Conservation (phyloP, 1,284 basidiomycete genomes). For the Malassezia nana region DNA sequence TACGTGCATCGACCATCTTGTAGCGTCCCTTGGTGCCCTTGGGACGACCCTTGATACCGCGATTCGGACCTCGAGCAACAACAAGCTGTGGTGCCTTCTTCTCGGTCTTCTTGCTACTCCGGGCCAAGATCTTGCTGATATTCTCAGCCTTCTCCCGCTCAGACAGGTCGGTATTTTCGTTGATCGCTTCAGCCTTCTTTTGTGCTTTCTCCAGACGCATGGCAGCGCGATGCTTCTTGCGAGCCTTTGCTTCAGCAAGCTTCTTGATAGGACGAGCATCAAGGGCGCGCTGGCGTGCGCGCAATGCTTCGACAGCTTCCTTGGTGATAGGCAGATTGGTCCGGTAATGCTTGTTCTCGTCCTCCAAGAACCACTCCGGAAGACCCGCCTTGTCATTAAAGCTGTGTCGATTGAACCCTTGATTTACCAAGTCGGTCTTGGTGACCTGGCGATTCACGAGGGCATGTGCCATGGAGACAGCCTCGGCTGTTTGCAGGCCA, state of each 20-base stretch:
- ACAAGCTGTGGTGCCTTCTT: conserved; percentile 78
- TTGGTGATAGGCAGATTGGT: conserved; percentile 92
- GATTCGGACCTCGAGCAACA: conserved; percentile 82
- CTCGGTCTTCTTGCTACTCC: conserved; percentile 55
- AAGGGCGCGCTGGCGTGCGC: conserved; percentile 80
- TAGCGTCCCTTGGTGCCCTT: conserved; percentile 76
- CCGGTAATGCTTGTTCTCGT: conserved; percentile 86
- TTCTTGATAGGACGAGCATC: conserved; percentile 99
- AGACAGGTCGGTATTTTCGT: conserved; percentile 61
- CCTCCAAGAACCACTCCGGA: conserved; percentile 93
- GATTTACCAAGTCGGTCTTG: conserved; percentile 77
- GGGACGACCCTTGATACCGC: conserved; percentile 81
- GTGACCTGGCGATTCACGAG: conserved; percentile 86
- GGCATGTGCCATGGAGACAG: conserved; percentile 79
- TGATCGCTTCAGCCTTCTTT: conserved; percentile 92
- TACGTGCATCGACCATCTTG: conserved; percentile 46
- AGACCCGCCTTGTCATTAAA: conserved; percentile 82
- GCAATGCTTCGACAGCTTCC: conserved; percentile 76
- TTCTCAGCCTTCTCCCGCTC: conserved; percentile 89
- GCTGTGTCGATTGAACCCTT: conserved; percentile 82
- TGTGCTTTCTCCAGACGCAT: conserved; percentile 80
- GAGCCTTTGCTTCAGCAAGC: conserved; percentile 92
- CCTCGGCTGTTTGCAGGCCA: conserved; percentile 80
- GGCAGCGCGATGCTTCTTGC: conserved; percentile 84
- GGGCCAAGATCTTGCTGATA: conserved; percentile 77